Evolutionary conservation across 2,329 filamentous ascomycete genomes (phyloP).

Genomic region (Penicillium sp.): DNA sequence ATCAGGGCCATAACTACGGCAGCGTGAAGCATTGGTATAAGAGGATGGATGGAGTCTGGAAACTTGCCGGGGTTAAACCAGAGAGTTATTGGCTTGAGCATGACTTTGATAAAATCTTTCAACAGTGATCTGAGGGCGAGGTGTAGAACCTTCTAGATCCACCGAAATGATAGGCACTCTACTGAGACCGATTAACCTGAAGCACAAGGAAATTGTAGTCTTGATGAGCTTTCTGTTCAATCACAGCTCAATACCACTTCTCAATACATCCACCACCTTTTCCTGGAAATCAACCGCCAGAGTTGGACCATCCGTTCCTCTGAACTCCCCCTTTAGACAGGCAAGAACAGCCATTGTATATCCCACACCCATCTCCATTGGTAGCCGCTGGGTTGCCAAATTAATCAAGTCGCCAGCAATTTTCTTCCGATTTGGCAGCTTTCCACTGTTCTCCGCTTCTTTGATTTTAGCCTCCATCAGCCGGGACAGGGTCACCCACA

Average conservation of each 20-base stretch:
- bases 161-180: neutral
- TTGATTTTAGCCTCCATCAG: slow-evolving; percentile 32
- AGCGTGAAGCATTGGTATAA: slow-evolving; percentile 59
- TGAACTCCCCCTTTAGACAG: slow-evolving; percentile 30
- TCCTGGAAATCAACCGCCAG: slow-evolving; percentile 32
- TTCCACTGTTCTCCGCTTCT: slow-evolving; percentile 28
- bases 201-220: neutral
- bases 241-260: slow-evolving; percentile 9
- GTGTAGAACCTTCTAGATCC: neutral
- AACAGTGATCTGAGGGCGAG: neutral
- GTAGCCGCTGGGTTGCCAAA: slow-evolving; percentile 25
- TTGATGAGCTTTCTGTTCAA: neutral
- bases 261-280: slow-evolving; percentile 30
- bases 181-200: neutral
- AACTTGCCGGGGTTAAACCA: slow-evolving; percentile 59
- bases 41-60: slow-evolving; percentile 60
- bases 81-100: slow-evolving; percentile 20
- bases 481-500: slow-evolving; percentile 30
- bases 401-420: slow-evolving; percentile 25
- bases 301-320: slow-evolving; percentile 25
- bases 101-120: slow-evolving; percentile 16
- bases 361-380: slow-evolving; percentile 32
- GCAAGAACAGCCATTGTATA: slow-evolving; percentile 31
- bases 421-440: slow-evolving; percentile 27
- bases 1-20: slow-evolving; percentile 61